Conservation (phyloP, 495 filamentous ascomycete species). For the Penicillium verhagenii region DNA sequence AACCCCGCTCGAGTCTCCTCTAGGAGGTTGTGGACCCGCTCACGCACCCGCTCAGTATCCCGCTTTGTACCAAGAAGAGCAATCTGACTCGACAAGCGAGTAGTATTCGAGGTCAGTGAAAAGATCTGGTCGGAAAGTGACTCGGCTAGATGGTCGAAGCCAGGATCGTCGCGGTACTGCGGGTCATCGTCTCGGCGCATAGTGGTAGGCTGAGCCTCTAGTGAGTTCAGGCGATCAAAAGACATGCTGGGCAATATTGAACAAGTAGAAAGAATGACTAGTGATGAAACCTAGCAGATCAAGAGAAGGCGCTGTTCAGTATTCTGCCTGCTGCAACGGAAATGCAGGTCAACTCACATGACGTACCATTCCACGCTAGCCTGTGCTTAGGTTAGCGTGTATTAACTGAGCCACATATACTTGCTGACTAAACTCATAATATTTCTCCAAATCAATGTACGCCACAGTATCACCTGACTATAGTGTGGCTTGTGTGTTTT, state of each 20-base stretch:
- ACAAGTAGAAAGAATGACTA: slow-evolving; percentile 7
- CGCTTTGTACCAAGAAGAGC: slow-evolving; percentile 81
- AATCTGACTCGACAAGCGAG: slow-evolving; percentile 75
- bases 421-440: neutral
- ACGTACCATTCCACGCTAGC: slow-evolving; percentile 26
- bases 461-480: slow-evolving; percentile 30
- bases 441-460: neutral
- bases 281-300: slow-evolving; percentile 5
- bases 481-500: slow-evolving; percentile 43
- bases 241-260: slow-evolving; percentile 61
- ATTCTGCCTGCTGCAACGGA: slow-evolving; percentile 22
- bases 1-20: slow-evolving; percentile 84
- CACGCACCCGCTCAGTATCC: slow-evolving; percentile 86
- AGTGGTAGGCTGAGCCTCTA: slow-evolving; percentile 79
- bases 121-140: slow-evolving; percentile 83
- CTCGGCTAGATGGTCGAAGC: slow-evolving; percentile 80
- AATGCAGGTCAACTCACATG: slow-evolving; percentile 39
- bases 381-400: slow-evolving; percentile 2
- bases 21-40: slow-evolving; percentile 80
- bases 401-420: neutral
- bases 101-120: slow-evolving; percentile 80
- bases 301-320: neutral
- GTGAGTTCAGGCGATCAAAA: slow-evolving; percentile 78
- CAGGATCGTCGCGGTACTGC: slow-evolving; percentile 80
- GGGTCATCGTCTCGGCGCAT: slow-evolving; percentile 68